Percentiles rank a stretch among this genome's conserved stretches.
Evolutionary conservation across 371 early-diverging fungal species (phyloP).

Genomic region (Mucor piriformis): DNA sequence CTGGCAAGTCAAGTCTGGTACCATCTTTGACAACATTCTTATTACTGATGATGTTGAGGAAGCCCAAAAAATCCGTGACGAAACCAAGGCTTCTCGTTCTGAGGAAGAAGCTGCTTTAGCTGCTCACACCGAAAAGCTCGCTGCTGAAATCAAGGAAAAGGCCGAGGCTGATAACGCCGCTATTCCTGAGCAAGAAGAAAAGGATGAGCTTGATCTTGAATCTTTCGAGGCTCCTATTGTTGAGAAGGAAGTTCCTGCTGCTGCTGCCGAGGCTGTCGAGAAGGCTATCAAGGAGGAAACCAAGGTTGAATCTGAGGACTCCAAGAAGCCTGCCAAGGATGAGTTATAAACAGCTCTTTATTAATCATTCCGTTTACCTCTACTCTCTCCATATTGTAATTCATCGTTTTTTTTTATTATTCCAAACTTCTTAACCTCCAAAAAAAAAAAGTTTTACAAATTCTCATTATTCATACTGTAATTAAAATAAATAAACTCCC

Average conservation of each 20-base stretch:
- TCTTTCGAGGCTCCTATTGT: constrained; percentile 32
- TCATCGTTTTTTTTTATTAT: constrained; percentile 1
- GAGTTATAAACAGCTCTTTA: constrained; percentile 40
- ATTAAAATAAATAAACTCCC: not conserved
- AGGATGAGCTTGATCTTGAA: constrained; percentile 27
- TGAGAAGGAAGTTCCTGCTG: constrained; percentile 23
- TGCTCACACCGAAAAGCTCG: constrained; percentile 26
- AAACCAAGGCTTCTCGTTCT: constrained; percentile 54
- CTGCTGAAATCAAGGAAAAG: constrained; percentile 31
- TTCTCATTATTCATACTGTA: constrained; percentile 4
- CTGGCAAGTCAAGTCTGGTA: constrained; percentile 95
- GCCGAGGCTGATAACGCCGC: constrained; percentile 34
- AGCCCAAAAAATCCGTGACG: constrained; percentile 67
- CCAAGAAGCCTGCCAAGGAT: constrained; percentile 47
- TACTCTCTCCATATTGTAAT: not conserved
- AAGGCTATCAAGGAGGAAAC: constrained; percentile 34
- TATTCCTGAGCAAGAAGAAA: constrained; percentile 22
- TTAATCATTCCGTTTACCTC: not conserved
- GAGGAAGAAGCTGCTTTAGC: constrained; percentile 41
- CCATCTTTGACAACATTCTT: constrained; percentile 93
- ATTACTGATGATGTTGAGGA: constrained; percentile 73
- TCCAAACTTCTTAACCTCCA: not conserved
- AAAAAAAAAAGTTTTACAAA: constrained; percentile 1
- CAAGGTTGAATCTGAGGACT: constrained; percentile 20
- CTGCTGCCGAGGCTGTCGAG: constrained; percentile 31